Percentiles rank a stretch among this genome's conserved stretches.
phyloP scores from a whole-genome alignment of 148 eudicot species.

The Rhododendron griersonianum region DNA sequence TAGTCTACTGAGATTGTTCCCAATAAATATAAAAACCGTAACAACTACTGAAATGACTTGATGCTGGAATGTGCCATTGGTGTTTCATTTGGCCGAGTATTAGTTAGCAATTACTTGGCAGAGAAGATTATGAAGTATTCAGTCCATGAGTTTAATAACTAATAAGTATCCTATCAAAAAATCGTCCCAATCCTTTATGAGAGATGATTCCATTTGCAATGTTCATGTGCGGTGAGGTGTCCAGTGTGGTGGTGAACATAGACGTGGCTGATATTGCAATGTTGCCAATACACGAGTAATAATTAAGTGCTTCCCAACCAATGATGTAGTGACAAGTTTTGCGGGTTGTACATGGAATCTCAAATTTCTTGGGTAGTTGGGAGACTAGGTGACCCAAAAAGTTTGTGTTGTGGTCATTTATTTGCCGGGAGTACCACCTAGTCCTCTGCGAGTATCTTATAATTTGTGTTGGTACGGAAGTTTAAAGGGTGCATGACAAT shows the following conservation, averaged over 20 bases:
- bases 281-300: not conserved
- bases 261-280: not conserved
- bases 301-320: not conserved
- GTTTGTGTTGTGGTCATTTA: not conserved
- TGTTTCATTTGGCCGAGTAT: not conserved
- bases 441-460: not conserved
- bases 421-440: not conserved
- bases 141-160: not conserved
- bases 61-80: not conserved
- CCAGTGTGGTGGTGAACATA: not conserved
- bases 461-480: not conserved
- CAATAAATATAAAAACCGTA: not conserved
- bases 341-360: not conserved
- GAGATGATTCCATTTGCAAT: slow-evolving; percentile 2
- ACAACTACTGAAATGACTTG: not conserved
- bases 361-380: not conserved
- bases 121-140: not conserved
- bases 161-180: not conserved
- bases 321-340: not conserved
- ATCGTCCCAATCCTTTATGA: not conserved
- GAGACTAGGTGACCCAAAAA: not conserved
- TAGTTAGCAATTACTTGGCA: not conserved
- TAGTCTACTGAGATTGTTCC: not conserved
- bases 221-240: not conserved
- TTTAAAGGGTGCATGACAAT: not conserved